Conservation (phyloP, 345 rosid genomes). For the Hibiscus mutabilis region DNA sequence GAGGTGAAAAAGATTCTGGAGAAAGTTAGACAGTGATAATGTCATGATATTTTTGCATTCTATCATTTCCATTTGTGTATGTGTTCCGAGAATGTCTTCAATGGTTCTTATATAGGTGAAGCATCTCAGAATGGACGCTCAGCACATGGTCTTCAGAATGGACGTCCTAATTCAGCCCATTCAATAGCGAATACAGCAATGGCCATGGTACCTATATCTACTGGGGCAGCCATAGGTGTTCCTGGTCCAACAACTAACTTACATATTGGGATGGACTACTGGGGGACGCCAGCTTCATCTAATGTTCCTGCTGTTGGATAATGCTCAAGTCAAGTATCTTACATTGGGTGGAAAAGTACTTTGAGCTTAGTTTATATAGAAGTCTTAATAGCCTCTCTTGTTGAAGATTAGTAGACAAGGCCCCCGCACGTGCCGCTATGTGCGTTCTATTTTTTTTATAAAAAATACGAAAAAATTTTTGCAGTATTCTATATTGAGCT, state of each 20-base stretch:
- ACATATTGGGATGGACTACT: conserved; percentile 97
- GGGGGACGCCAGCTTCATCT: conserved; percentile 75
- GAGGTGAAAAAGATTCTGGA: conserved; percentile 60
- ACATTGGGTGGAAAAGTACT: no score
- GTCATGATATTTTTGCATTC: not conserved
- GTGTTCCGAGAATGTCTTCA: conserved; percentile 10
- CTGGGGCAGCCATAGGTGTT: conserved; percentile 46
- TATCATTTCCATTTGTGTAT: not conserved
- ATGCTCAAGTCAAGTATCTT: no score
- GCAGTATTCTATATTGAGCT: no score
- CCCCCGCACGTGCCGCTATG: no score
- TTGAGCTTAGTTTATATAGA: no score
- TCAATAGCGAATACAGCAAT: conserved; percentile 42
- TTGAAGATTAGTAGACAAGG: no score
- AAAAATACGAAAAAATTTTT: no score
- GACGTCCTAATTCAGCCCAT: conserved; percentile 45
- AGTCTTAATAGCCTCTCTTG: no score
- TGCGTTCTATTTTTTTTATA: no score
- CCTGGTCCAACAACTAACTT: conserved; percentile 88
- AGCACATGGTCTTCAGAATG: conserved; percentile 57
- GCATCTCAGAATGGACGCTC: conserved; percentile 75
- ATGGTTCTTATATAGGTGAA: conserved; percentile 37
- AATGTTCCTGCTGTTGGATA: no score
- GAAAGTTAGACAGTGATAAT: conserved; percentile 44
- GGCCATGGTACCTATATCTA: conserved; percentile 52